Evolutionary conservation across 306 rosid species (phyloP), one percentile per base, ranked within the genome.

Genomic region (Gillenia trifoliata): DNA sequence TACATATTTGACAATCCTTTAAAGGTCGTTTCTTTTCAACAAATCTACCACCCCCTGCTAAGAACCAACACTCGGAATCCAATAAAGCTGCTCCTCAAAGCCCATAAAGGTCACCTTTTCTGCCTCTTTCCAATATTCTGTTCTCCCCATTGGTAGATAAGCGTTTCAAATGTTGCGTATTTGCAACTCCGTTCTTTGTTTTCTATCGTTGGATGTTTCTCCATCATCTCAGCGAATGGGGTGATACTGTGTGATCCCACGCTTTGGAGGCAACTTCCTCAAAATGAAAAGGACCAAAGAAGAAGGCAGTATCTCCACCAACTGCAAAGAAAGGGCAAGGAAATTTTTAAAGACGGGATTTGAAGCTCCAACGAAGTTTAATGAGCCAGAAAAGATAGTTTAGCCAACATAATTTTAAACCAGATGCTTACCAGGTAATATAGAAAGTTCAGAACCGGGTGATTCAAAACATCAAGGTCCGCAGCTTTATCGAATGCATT

Each of bases 391-490:
- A 19, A 20, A 28, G 41, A 6, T 59, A 0, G 31, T 13, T 6
- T 25, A 10, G 56, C 40, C 12, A 40, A 45, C 59, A 75, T 68
- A 72, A 76, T 25, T 23, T 64, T 38, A 74, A 74, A 76, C 26
- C 29, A 45, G 54, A 85, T 47, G 15, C 93, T 87, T 86, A 93
- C 98, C 88, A 92, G 69, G 81, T 90, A 94, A 77, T 91, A 94
- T 66, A 89, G 78, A 4, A 94, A 84, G 81, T 94, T 94, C 69
- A 92, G 97, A 81, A 92, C 68, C 45, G 99, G 97, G 85, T 92
- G 99, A 88, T 86, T 84, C 90, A 94, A 78, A 75, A 94, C 93
- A 79, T 94, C 99, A 70, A 94, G 97, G 84, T 94, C 71, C 3
- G 96, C 99, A 59, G 88, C 89, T 56, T 80, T 43, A 86, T 94